Percentiles rank a stretch among this genome's conserved stretches.
Evolutionary conservation across 805 yeast genomes (phyloP).

Genomic region (Metschnikowia arizonensis): DNA sequence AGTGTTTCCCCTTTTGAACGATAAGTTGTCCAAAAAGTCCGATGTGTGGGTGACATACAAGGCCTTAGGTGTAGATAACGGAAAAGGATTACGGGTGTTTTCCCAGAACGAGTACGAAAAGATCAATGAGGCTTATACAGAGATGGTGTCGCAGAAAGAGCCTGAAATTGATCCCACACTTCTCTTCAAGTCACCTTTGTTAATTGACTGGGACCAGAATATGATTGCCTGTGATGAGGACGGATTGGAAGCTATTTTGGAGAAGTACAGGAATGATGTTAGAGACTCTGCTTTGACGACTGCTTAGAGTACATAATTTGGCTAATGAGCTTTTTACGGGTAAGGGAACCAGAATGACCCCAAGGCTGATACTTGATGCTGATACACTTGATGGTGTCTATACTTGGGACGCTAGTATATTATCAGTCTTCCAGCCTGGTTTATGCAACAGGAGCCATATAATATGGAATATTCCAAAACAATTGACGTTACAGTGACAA

Average conservation of each 20-base stretch:
- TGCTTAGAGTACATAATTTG: no score
- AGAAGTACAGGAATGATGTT: constrained; percentile 23
- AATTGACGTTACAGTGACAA: no score
- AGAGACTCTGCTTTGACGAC: constrained; percentile 11
- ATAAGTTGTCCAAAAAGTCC: constrained; percentile 17
- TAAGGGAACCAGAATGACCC: no score
- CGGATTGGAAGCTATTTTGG: constrained; percentile 27
- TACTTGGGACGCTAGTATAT: no score
- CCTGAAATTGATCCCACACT: constrained; percentile 30
- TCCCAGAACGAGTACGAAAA: constrained; percentile 36
- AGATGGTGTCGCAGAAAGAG: constrained; percentile 22
- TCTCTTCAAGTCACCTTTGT: constrained; percentile 38
- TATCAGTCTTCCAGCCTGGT: no score
- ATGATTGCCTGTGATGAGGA: constrained; percentile 36
- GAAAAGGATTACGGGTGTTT: constrained; percentile 29
- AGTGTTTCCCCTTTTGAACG: constrained; percentile 38
- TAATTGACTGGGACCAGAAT: constrained; percentile 46
- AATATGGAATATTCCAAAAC: no score
- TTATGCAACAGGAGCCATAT: no score
- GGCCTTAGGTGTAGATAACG: constrained; percentile 19
- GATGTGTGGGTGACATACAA: constrained; percentile 22
- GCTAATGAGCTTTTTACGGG: no score
- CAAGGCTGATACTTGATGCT: no score
- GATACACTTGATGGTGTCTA: no score
- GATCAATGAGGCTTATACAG: constrained; percentile 35